Percentiles rank a stretch among this genome's conserved stretches.
Conservation (phyloP, 2,329 filamentous ascomycete species). For the Microsporum ferrugineum region DNA sequence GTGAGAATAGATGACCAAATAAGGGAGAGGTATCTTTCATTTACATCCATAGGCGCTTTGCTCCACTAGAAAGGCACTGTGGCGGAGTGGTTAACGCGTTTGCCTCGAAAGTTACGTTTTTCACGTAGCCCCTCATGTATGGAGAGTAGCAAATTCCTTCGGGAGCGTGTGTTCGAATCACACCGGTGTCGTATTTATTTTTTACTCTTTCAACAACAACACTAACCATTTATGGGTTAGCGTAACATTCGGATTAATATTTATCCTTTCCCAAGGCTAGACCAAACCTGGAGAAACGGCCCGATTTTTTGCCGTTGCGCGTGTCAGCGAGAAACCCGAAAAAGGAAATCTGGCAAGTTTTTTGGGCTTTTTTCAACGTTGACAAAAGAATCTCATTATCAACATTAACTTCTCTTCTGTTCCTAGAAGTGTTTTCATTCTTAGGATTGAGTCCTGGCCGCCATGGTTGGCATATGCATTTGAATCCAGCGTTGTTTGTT, state of each 20-base stretch:
- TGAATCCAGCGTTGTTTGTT: conserved; percentile 2
- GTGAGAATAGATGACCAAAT: no score
- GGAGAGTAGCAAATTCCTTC: conserved; percentile 1
- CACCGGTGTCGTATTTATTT: background rate
- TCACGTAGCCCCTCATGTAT: background rate
- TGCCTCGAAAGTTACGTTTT: background rate
- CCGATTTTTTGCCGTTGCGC: background rate
- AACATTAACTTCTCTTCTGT: background rate
- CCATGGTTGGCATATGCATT: conserved; percentile 3
- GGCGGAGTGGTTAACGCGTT: conserved; percentile 5
- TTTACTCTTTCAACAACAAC: background rate
- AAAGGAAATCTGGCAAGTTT: conserved; percentile 3
- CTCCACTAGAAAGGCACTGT: conserved; percentile 1
- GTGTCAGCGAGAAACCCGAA: background rate
- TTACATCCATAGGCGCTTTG: background rate
- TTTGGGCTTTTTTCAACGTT: background rate
- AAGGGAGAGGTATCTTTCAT: background rate
- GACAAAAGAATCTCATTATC: background rate
- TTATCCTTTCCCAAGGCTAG: no score
- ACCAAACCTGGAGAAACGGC: background rate
- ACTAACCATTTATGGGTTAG: no score
- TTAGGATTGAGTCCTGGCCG: background rate
- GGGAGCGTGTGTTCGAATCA: conserved; percentile 1
- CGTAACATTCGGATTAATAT: no score
- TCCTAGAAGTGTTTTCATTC: background rate